Conservation (phyloP, 2,329 filamentous ascomycete genomes). For the Diaporthe eres region DNA sequence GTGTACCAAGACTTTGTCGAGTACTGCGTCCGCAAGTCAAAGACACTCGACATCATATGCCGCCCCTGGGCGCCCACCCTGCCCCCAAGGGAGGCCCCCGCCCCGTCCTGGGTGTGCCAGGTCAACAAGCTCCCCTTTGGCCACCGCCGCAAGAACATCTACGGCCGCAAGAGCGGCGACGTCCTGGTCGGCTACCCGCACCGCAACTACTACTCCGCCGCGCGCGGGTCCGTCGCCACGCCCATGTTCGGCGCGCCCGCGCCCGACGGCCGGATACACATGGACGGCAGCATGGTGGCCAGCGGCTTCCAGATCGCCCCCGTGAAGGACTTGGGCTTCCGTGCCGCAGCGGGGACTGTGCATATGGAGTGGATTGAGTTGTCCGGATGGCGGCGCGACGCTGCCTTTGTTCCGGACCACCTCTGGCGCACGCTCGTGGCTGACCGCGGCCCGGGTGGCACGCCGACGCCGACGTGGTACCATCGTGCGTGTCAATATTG, state of each 20-base stretch:
- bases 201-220: not conserved
- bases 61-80: not conserved
- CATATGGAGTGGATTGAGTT: not conserved
- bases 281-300: not conserved
- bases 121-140: not conserved
- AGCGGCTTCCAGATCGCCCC: not conserved
- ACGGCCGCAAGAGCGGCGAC: not conserved
- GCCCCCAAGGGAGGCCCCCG: not conserved
- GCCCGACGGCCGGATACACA: not conserved
- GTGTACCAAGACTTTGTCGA: not conserved
- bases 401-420: not conserved
- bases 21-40: slow-evolving; percentile 1
- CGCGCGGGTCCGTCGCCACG: not conserved
- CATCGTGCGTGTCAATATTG: not conserved
- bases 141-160: slow-evolving; percentile 1
- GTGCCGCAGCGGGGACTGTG: not conserved
- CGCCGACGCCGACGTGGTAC: not conserved
- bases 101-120: not conserved
- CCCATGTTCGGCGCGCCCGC: not conserved
- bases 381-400: not conserved
- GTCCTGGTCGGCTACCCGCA: not conserved
- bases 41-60: not conserved
- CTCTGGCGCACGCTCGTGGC: slow-evolving; percentile 1
- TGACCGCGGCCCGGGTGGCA: not conserved
- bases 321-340: not conserved